Percentiles rank a stretch among this genome's conserved stretches.
These are phyloP conservation scores for Syzygium grande DNA, from an alignment of 345 rosid genomes.

Conservation along the genomic window DNA sequence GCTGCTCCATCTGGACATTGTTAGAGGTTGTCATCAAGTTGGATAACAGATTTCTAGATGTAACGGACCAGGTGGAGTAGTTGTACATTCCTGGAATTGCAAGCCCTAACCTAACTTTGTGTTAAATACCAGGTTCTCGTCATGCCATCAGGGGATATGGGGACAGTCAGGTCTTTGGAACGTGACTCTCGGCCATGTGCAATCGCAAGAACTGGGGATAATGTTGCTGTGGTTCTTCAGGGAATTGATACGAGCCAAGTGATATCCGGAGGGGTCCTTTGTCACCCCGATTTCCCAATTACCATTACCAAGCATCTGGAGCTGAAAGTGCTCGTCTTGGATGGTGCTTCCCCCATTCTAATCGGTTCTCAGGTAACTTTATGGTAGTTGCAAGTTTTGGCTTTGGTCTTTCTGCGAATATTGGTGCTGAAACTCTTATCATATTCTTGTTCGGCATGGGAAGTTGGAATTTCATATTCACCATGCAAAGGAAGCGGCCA, in stretches of 20 bases:
- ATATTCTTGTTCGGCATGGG: not conserved
- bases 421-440: not conserved
- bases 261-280: constrained; percentile 81
- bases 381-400: not conserved
- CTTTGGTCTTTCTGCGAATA: not conserved
- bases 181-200: constrained; percentile 61
- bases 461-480: constrained; percentile 92
- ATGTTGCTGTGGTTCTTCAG: constrained; percentile 51
- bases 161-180: constrained; percentile 71
- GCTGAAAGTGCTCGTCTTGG: constrained; percentile 65
- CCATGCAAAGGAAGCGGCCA: constrained; percentile 83
- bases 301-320: constrained; percentile 63
- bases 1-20: not conserved
- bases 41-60: not conserved
- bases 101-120: not conserved
- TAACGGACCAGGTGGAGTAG: not conserved
- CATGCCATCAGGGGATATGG: constrained; percentile 76
- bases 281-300: constrained; percentile 89
- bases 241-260: constrained; percentile 64
- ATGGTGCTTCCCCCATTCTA: constrained; percentile 65
- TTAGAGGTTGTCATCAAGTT: not conserved
- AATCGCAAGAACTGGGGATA: constrained; percentile 90
- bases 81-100: not conserved
- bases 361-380: constrained; percentile 70
- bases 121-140: constrained; percentile 51